Evolutionary conservation across 192 early-diverging fungal genomes (phyloP).

Genomic region (Podochytrium sp.): DNA sequence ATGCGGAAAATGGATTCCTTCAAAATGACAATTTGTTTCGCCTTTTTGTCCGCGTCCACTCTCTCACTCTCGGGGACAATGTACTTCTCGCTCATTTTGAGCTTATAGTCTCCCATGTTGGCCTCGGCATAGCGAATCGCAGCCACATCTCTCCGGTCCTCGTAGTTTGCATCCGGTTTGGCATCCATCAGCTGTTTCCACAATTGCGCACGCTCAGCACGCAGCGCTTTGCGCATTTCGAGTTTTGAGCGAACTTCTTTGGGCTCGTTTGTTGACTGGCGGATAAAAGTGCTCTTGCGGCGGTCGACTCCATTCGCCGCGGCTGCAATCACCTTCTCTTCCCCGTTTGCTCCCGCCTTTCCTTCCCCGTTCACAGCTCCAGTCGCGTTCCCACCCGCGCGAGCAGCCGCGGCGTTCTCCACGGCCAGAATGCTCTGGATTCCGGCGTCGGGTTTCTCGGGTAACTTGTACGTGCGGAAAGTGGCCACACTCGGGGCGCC

Average conservation of each 20-base stretch:
- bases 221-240: slow-evolving; percentile 59
- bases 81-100: slow-evolving; percentile 68
- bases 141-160: slow-evolving; percentile 62
- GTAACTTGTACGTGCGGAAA: slow-evolving; percentile 55
- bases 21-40: slow-evolving; percentile 57
- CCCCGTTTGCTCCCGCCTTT: neutral
- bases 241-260: slow-evolving; percentile 53
- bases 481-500: slow-evolving; percentile 43
- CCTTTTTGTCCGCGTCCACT: slow-evolving; percentile 69
- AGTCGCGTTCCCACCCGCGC: neutral
- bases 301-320: neutral
- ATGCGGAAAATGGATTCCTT: slow-evolving; percentile 57
- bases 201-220: slow-evolving; percentile 47
- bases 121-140: slow-evolving; percentile 60
- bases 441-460: slow-evolving; percentile 37
- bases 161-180: slow-evolving; percentile 64
- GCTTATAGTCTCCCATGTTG: slow-evolving; percentile 70
- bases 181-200: slow-evolving; percentile 63
- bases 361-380: neutral
- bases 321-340: slow-evolving; percentile 9
- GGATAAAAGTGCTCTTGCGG: neutral
- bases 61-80: slow-evolving; percentile 70
- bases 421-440: slow-evolving; percentile 33
- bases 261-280: neutral
- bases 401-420: neutral